Evolutionary conservation across 208 protist genomes (phyloP).

Genomic region (Leishmania tarentolae): DNA sequence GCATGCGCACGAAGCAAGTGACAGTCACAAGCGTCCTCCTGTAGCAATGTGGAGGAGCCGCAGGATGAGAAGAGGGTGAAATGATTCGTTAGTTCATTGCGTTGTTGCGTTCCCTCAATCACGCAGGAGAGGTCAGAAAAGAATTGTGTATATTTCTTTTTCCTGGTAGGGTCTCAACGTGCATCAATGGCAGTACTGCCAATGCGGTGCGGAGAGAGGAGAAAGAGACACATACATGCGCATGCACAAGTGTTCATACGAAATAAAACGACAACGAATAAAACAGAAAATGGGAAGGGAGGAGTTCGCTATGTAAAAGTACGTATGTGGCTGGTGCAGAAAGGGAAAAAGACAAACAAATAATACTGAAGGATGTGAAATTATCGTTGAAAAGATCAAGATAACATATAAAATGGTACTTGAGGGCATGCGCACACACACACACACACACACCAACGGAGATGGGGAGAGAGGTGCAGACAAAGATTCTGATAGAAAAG

Average conservation of each 20-base stretch:
- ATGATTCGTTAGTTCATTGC: neutral
- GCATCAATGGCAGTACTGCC: neutral
- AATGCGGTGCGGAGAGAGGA: neutral
- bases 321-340: neutral
- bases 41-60: conserved; percentile 2
- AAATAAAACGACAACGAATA: neutral
- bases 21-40: neutral
- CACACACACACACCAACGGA: neutral
- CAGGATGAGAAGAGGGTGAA: neutral
- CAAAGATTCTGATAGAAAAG: neutral
- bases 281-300: neutral
- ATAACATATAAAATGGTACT: neutral
- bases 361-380: neutral
- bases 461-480: neutral
- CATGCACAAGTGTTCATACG: neutral
- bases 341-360: neutral
- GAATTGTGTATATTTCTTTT: neutral
- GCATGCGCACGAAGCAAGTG: neutral
- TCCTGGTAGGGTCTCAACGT: neutral
- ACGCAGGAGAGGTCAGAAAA: neutral
- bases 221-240: neutral
- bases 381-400: neutral
- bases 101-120: neutral
- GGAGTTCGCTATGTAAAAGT: neutral
- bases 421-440: neutral